These are phyloP conservation scores for Taxillus chinensis DNA, from an alignment of 164 flowering plant species.

Conservation along the genomic window DNA sequence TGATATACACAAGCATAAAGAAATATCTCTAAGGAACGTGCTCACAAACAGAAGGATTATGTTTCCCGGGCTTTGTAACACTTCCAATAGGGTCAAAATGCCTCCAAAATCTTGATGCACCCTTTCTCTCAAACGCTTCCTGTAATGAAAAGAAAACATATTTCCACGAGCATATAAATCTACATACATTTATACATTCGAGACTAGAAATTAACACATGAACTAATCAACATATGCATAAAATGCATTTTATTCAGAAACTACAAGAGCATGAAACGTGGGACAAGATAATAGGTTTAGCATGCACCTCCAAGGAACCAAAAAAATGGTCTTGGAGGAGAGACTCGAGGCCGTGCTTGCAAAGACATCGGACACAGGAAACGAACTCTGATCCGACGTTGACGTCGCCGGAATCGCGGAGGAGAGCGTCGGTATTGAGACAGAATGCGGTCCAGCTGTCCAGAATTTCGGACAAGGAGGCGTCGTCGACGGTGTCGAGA, in stretches of 20 bases:
- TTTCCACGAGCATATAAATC: background rate
- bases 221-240: too few relatives aligned
- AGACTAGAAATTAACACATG: background rate
- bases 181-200: background rate
- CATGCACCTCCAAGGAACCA: constrained; percentile 45
- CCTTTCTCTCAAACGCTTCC: constrained; percentile 58
- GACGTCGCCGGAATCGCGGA: constrained; percentile 23
- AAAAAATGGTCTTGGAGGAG: constrained; percentile 67
- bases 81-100: constrained; percentile 49
- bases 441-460: constrained; percentile 65
- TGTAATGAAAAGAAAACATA: constrained; percentile 22
- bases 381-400: constrained; percentile 35
- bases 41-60: constrained; percentile 16
- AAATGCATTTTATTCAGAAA: too few relatives aligned
- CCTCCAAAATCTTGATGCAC: constrained; percentile 64
- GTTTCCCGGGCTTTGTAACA: constrained; percentile 14
- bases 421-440: constrained; percentile 27
- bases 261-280: too few relatives aligned
- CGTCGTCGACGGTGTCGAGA: constrained; percentile 37
- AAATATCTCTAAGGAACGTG: background rate
- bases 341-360: constrained; percentile 50
- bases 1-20: background rate
- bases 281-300: background rate
- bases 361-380: constrained; percentile 41
- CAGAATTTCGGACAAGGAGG: constrained; percentile 42